phyloP scores from a whole-genome alignment of 169 alveolate species.

The Condylostoma magnum region DNA sequence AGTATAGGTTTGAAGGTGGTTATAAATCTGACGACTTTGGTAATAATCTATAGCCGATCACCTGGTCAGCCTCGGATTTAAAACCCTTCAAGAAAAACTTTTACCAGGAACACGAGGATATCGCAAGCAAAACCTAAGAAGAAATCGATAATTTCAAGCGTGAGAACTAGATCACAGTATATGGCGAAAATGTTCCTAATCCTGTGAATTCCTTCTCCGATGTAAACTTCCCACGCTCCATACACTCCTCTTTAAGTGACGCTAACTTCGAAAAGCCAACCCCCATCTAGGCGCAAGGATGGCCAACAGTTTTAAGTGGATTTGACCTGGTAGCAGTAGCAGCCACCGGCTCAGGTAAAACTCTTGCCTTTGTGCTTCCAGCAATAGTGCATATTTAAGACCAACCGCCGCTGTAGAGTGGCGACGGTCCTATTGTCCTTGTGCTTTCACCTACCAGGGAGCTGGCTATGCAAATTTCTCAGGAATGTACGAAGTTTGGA shows the following conservation, averaged over 20 bases:
- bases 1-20: no score
- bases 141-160: constrained; percentile 84
- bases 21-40: constrained; percentile 61
- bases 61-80: constrained; percentile 81
- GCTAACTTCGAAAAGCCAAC: constrained; percentile 92
- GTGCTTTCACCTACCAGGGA: constrained; percentile 99
- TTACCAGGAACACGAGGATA: constrained; percentile 89
- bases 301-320: constrained; percentile 96
- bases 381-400: constrained; percentile 93
- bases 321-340: constrained; percentile 98
- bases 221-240: constrained; percentile 92
- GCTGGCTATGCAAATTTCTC: constrained; percentile 95
- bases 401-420: constrained; percentile 67
- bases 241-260: constrained; percentile 78
- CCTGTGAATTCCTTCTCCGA: constrained; percentile 90
- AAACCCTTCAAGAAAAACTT: constrained; percentile 93
- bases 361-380: constrained; percentile 96
- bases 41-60: constrained; percentile 64
- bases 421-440: constrained; percentile 97
- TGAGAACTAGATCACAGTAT: constrained; percentile 79
- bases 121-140: constrained; percentile 67
- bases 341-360: constrained; percentile 99
- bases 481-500: constrained; percentile 89
- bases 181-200: constrained; percentile 90
- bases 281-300: constrained; percentile 92